Evolutionary conservation across 1,139 yeast genomes (phyloP).

Genomic region (Yamadazyma oceani): DNA sequence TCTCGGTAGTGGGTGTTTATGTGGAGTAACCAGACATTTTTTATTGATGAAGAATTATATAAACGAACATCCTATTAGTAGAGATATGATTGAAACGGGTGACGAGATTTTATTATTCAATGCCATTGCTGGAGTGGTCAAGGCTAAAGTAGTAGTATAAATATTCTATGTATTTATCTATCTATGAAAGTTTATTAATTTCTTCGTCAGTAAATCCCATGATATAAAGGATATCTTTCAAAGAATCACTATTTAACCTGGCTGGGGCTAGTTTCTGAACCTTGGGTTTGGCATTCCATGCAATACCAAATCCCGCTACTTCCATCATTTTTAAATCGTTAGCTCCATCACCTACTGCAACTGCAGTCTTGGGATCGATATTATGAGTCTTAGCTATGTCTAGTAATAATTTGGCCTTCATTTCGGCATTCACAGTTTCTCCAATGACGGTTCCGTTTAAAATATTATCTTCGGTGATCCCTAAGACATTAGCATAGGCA

Average conservation of each 20-base stretch:
- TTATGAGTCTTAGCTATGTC: slow-evolving; percentile 65
- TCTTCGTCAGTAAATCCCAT: slow-evolving; percentile 72
- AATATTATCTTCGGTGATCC: slow-evolving; percentile 50
- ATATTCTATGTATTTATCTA: slow-evolving; percentile 3
- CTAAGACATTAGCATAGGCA: slow-evolving; percentile 81
- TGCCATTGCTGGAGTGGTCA: slow-evolving; percentile 79
- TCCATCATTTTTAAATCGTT: slow-evolving; percentile 94
- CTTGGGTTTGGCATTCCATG: slow-evolving; percentile 96
- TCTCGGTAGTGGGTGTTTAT: slow-evolving; percentile 73
- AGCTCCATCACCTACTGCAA: slow-evolving; percentile 98
- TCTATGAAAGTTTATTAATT: too few relatives aligned
- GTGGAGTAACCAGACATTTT: slow-evolving; percentile 78
- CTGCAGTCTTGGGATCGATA: slow-evolving; percentile 56
- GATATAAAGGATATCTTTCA: slow-evolving; percentile 75
- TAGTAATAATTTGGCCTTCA: slow-evolving; percentile 71
- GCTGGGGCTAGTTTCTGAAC: slow-evolving; percentile 85
- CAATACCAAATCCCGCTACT: slow-evolving; percentile 89
- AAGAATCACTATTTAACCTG: slow-evolving; percentile 66
- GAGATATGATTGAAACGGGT: slow-evolving; percentile 53
- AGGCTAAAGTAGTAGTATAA: slow-evolving; percentile 45
- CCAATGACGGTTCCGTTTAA: slow-evolving; percentile 63
- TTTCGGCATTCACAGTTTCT: slow-evolving; percentile 79
- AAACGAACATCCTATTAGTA: slow-evolving; percentile 51
- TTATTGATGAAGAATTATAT: slow-evolving; percentile 56
- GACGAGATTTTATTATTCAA: slow-evolving; percentile 73